Base-by-base conservation (phyloP, 2,329 filamentous ascomycete species). In the Aureobasidium namibiae region DNA sequence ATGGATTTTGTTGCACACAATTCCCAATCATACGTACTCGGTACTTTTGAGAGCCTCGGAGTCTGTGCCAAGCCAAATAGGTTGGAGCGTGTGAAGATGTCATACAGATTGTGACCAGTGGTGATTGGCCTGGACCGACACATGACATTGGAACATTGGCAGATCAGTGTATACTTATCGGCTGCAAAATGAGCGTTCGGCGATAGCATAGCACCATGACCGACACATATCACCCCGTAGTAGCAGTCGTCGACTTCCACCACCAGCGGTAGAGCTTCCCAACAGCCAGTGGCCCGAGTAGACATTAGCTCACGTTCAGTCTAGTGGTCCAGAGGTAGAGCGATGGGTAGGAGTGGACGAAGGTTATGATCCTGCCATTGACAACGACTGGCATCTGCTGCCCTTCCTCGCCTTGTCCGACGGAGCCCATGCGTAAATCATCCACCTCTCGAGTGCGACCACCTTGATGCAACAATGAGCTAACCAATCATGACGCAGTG, bases 331-430 rank as follows among this genome's bases (percentile, higher is more conserved):
- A 33, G 94, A 99, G 76, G 88, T 97, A 60, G 92, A 97, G 77
- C 83, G 81, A 67, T 97, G 92, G 89, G 90, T 96, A 70, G 91
- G 90, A 62, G 83, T 76, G 34, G 76, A 86, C 21, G 85, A 92
- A 66, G 88, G 85, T 57, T 79, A 77, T 61, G 91, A 96, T 73
- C 90, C 92, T 11, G 88, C 88, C 3, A 78, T 75, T 46, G 88
- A 92, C 61, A 92, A 95, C 75, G 90, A 94, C 70, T 99, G 94
- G 94, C 82, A 86, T 29, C 74, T 96, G 65, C 79, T 99, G 62
- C 92, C 94, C 0, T 99, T 99, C 73, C 96, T 97, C 90, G 94
- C 94, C 26, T 76, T 99, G 68, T 94, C 90, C 60, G 94, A 99
- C 72, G 94, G 94, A 56, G 94, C 94, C 57, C 94, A 99, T 78